phyloP scores from a whole-genome alignment of 2,329 filamentous ascomycete species.

The Amylocarpus encephaloides region DNA sequence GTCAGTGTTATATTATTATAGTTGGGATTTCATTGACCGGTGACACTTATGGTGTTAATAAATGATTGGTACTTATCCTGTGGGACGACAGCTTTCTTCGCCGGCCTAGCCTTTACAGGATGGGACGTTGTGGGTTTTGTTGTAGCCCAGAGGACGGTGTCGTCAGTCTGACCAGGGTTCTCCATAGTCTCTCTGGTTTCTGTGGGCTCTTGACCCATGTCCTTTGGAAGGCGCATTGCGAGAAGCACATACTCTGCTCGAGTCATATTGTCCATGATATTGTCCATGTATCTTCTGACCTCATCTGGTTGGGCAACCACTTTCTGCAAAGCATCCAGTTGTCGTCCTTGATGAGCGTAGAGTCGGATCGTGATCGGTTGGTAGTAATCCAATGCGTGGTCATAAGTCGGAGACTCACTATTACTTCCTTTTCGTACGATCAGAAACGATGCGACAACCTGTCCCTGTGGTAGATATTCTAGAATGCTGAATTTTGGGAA shows the following conservation, averaged over 20 bases:
- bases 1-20: background rate
- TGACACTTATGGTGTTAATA: constrained; percentile 29
- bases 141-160: constrained; percentile 23
- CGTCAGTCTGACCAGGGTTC: constrained; percentile 13
- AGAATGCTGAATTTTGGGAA: constrained; percentile 75
- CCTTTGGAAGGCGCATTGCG: constrained; percentile 57
- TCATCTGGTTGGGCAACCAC: constrained; percentile 59
- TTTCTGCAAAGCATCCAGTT: constrained; percentile 54
- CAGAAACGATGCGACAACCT: constrained; percentile 68
- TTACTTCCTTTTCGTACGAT: constrained; percentile 66
- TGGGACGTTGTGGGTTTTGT: constrained; percentile 15
- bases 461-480: constrained; percentile 56
- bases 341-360: constrained; percentile 45
- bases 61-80: constrained; percentile 44
- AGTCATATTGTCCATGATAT: constrained; percentile 63
- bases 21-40: background rate
- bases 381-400: constrained; percentile 63
- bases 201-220: constrained; percentile 16
- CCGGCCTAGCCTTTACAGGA: constrained; percentile 12
- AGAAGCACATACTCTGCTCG: constrained; percentile 61
- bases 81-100: constrained; percentile 32
- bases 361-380: constrained; percentile 65
- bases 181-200: constrained; percentile 4
- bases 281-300: constrained; percentile 61
- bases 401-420: constrained; percentile 55